These are phyloP conservation scores for Fusarium sp. DNA, from an alignment of 2,329 filamentous ascomycete species.

Conservation along the genomic window DNA sequence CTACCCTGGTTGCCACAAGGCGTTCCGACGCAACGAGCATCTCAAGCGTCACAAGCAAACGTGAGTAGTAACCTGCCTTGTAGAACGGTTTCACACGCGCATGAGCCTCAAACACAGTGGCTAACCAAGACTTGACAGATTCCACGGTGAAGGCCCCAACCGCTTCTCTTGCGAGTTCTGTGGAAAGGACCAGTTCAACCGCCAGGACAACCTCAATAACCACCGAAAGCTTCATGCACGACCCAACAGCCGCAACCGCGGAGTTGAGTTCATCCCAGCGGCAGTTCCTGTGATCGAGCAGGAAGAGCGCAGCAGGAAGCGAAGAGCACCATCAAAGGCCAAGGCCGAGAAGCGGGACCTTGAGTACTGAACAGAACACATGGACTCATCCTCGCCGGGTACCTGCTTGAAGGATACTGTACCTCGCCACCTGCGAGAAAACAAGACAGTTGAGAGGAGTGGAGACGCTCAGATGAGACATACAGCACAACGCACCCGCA, in stretches of 20 bases:
- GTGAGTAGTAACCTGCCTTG: constrained; percentile 50
- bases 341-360: constrained; percentile 48
- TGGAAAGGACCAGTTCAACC: constrained; percentile 54
- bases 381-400: constrained; percentile 24
- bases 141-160: constrained; percentile 53
- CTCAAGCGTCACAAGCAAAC: constrained; percentile 65
- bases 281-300: constrained; percentile 54
- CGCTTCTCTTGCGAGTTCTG: constrained; percentile 56
- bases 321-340: constrained; percentile 51
- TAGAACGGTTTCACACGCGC: not conserved
- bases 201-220: constrained; percentile 55
- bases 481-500: constrained; percentile 21
- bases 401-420: constrained; percentile 31
- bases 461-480: constrained; percentile 37
- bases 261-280: constrained; percentile 53
- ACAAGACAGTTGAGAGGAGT: constrained; percentile 23
- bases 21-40: constrained; percentile 65
- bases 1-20: constrained; percentile 58
- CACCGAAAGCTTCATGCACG: constrained; percentile 55
- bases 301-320: constrained; percentile 53
- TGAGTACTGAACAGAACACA: constrained; percentile 41
- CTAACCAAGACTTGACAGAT: constrained; percentile 38
- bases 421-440: constrained; percentile 18
- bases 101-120: not conserved
- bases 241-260: constrained; percentile 52